phyloP scores from a whole-genome alignment of 2,329 filamentous ascomycete species.

The Thelonectria olida region DNA sequence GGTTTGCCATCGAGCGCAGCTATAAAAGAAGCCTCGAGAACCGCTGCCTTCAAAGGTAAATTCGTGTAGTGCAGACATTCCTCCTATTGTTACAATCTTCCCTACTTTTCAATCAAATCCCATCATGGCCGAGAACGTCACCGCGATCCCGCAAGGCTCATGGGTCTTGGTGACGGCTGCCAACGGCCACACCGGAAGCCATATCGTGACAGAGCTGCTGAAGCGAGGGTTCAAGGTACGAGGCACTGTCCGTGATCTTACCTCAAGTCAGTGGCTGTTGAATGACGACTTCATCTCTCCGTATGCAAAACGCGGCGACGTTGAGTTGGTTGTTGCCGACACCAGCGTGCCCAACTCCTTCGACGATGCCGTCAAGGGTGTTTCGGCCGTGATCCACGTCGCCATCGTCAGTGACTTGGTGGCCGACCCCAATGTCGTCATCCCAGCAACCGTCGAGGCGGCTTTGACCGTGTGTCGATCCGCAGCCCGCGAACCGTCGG shows the following conservation, averaged over 20 bases:
- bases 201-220: constrained; percentile 31
- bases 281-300: constrained; percentile 21
- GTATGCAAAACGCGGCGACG: constrained; percentile 1
- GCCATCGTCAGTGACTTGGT: constrained; percentile 21
- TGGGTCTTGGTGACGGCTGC: constrained; percentile 35
- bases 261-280: constrained; percentile 30
- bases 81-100: background rate
- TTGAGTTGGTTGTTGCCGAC: constrained; percentile 33
- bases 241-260: constrained; percentile 26
- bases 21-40: background rate
- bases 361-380: constrained; percentile 30
- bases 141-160: constrained; percentile 30
- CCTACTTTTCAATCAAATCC: background rate
- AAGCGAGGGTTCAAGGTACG: constrained; percentile 33
- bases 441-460: constrained; percentile 24
- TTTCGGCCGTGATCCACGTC: constrained; percentile 31
- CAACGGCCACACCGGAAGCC: constrained; percentile 32
- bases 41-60: background rate
- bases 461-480: constrained; percentile 28
- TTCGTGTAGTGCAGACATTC: too few species aligned
- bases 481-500: constrained; percentile 22
- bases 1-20: background rate
- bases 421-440: constrained; percentile 27
- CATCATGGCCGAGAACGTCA: constrained; percentile 4
- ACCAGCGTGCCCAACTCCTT: constrained; percentile 24